Evolutionary conservation across 1,284 basidiomycete genomes (phyloP), one percentile per base, ranked within the genome.

Genomic region (Polyporus tsugae): DNA sequence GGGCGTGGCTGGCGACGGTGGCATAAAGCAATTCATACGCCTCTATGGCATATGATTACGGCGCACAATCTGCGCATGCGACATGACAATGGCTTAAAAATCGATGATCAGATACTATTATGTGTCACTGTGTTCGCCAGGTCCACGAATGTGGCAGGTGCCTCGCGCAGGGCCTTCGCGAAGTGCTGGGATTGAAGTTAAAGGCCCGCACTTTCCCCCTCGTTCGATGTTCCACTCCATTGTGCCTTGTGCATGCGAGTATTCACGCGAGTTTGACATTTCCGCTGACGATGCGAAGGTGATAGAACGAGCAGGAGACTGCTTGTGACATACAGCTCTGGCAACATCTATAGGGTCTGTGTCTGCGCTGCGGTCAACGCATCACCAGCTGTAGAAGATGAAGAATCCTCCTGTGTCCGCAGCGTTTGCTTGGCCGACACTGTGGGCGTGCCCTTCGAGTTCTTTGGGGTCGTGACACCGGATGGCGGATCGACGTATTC

Each of bases 401-500:
- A 55, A 36, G 62, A 13, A 11, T 49, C 58, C 49, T 55, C 46
- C 19, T 64, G 60, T 35, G 62, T 33, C 67, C 59, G 33, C 38
- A 60, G 63, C 22, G 63, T 64, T 46, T 64, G 63, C 59, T 59
- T 68, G 36, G 67, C 68, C 55, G 60, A 62, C 35, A 60, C 67
- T 55, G 49, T 49, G 41, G 58, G 58, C 22, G 68, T 39, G 39
- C 63, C 64, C 64, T 74, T 74, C 68, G 66, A 39, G 22, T 73
- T 73, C 68, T 67, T 68, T 52, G 71, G 63, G 49, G 57, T 67
- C 53, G 68, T 59, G 66, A 67, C 33, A 38, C 46, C 64, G 38
- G 64, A 67, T 15, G 73, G 70, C 63, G 72, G 72, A 63, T 79
- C 79, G 49, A 86, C 73, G 69, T 87, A 88, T 77, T 86, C 86